These are phyloP conservation scores for Pyrus communis DNA, from an alignment of 306 rosid genomes.

Conservation along the genomic window DNA sequence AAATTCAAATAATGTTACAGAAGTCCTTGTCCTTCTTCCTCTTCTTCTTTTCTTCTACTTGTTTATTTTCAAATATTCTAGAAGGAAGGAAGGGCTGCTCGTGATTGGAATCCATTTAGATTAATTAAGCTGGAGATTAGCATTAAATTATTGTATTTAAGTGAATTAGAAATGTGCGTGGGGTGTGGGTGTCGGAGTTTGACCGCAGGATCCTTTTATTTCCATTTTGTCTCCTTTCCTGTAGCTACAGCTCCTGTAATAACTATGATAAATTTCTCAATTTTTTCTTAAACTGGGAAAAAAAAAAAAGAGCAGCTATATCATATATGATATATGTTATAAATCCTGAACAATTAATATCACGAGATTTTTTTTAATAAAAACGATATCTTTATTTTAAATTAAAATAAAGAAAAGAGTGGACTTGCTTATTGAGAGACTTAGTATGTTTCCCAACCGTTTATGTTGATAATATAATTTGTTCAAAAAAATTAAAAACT, in stretches of 20 bases:
- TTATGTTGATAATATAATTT: too few species aligned
- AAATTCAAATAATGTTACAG: not conserved
- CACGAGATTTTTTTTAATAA: too few species aligned
- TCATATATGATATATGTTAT: too few species aligned
- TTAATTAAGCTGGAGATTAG: not conserved
- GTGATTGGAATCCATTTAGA: not conserved
- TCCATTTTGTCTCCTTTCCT: not conserved
- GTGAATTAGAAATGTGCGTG: not conserved
- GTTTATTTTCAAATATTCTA: not conserved
- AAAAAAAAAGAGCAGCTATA: too few species aligned
- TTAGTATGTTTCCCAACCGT: too few species aligned
- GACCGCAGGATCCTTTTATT: not conserved
- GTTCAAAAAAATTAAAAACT: too few species aligned
- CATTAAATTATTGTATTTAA: not conserved
- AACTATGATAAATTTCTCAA: not conserved
- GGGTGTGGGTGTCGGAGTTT: not conserved
- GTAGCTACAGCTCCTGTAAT: too few species aligned
- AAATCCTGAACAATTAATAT: too few species aligned
- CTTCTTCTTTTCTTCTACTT: not conserved
- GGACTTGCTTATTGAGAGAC: too few species aligned
- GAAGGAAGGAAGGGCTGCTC: not conserved
- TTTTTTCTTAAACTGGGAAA: too few species aligned
- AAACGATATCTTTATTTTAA: too few species aligned
- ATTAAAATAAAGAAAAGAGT: too few species aligned
- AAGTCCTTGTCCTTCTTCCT: not conserved